Base-by-base conservation (phyloP, 129 eudicot genomes). In the Solidago caesia region DNA sequence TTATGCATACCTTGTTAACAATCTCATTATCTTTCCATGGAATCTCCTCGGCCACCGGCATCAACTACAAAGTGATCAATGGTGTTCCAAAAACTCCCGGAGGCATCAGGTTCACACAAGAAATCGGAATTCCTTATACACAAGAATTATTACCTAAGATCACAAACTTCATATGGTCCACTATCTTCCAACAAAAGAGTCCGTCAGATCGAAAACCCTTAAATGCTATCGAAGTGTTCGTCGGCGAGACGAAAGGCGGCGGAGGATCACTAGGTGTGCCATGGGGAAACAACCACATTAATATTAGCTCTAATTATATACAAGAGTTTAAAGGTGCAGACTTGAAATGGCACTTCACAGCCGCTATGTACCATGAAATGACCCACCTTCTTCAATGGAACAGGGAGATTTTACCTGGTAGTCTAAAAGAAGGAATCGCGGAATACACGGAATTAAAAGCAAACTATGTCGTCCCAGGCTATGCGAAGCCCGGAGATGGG, bases 121-220 rank as follows among this genome's bases (percentile, higher is more conserved):
- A 63, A 65, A 73, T 79, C n/a, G 83, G 78, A 10, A 58, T 72
- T n/a, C 63, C 78, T 0, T 79, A n/a, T 62, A 79, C 83, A 14
- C 43, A 64, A 5, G 2, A 79, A n/a, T 45, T 64, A 46, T 72
- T 79, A 74, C 7, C 52, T 8, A 27, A 33, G 0, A 73, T 44
- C 29, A 72, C 45, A 47, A 0, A 79, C 44, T 72, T 64, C 78
- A 65, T 79, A 49, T 72, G 77, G 68, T 47, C 25, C n/a, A 59
- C 44, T 8, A 5, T 78, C 72, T 53, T 78, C 72, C 58, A 71
- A 63, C 72, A 78, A 71, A 62, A 63, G 33, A 26, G 4, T 7
- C 58, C 66, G 3, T 5, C 33, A 0, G 76, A 78, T 29, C 56
- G 26, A 68, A 77, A 77, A 4, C 75, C 48, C 7, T 16, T 67